Evolutionary conservation across 2,329 filamentous ascomycete genomes (phyloP).

Genomic region (Metarhizium robertsii): DNA sequence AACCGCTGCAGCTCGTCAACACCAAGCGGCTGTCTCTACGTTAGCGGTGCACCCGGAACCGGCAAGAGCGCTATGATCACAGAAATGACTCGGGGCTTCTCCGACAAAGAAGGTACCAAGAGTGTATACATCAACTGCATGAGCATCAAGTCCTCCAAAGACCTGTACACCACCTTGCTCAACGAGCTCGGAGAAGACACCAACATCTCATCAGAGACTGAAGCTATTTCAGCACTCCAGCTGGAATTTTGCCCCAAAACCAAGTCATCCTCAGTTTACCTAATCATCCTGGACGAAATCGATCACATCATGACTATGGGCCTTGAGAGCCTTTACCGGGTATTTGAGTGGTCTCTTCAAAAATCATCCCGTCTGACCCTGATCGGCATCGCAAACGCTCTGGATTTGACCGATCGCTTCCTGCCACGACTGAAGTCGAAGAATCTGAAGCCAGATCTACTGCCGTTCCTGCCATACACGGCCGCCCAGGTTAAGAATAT

Average conservation of each 20-base stretch:
- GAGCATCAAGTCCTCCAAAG: slow-evolving; percentile 81
- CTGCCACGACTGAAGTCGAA: slow-evolving; percentile 87
- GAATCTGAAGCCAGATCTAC: slow-evolving; percentile 78
- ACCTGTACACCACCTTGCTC: slow-evolving; percentile 73
- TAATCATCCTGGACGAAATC: slow-evolving; percentile 92
- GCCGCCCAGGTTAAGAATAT: slow-evolving; percentile 80
- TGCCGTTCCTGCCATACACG: slow-evolving; percentile 90
- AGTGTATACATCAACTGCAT: slow-evolving; percentile 91
- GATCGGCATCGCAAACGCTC: slow-evolving; percentile 89
- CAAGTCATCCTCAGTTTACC: slow-evolving; percentile 48
- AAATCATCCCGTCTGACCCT: slow-evolving; percentile 71
- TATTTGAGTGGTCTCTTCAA: slow-evolving; percentile 95
- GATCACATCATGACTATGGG: slow-evolving; percentile 88
- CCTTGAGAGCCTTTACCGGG: slow-evolving; percentile 75
- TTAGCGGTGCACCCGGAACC: slow-evolving; percentile 91
- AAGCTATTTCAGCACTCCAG: slow-evolving; percentile 60
- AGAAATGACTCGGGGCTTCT: slow-evolving; percentile 59
- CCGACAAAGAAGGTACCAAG: slow-evolving; percentile 44
- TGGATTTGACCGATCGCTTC: slow-evolving; percentile 92
- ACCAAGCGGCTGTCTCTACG: slow-evolving; percentile 76
- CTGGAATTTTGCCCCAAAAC: slow-evolving; percentile 60
- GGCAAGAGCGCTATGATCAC: slow-evolving; percentile 93
- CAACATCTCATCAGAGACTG: slow-evolving; percentile 49
- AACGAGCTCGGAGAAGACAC: slow-evolving; percentile 54
- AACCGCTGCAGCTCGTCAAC: slow-evolving; percentile 48